These are phyloP conservation scores for Leishmania aethiopica DNA, from an alignment of 208 protist genomes.

Conservation along the genomic window DNA sequence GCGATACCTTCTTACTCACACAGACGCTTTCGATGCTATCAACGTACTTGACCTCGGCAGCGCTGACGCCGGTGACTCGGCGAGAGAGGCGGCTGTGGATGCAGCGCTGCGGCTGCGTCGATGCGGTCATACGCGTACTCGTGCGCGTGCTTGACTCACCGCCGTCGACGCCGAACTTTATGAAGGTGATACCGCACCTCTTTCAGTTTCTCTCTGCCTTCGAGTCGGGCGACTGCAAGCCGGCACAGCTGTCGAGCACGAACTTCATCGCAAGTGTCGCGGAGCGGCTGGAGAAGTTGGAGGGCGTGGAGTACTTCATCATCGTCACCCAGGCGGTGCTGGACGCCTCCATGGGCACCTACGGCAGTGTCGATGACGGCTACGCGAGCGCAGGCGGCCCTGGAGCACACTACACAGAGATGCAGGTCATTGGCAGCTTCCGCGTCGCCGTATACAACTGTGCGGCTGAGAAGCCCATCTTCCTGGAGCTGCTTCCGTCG, in stretches of 20 bases:
- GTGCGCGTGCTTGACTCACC: slow-evolving; percentile 37
- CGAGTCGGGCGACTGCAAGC: slow-evolving; percentile 56
- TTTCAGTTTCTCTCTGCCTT: slow-evolving; percentile 78
- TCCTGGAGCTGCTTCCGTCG: slow-evolving; percentile 74
- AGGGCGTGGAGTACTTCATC: slow-evolving; percentile 65
- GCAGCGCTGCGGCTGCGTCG: slow-evolving; percentile 57
- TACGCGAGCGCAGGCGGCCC: slow-evolving; percentile 17
- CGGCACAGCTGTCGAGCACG: slow-evolving; percentile 57
- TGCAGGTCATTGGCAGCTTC: slow-evolving; percentile 50
- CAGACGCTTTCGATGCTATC: slow-evolving; percentile 56
- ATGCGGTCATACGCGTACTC: slow-evolving; percentile 53
- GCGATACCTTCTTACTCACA: slow-evolving; percentile 33
- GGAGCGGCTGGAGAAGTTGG: slow-evolving; percentile 38
- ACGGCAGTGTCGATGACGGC: slow-evolving; percentile 26
- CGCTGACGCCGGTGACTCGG: slow-evolving; percentile 29
- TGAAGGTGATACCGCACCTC: slow-evolving; percentile 57
- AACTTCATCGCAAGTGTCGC: slow-evolving; percentile 49
- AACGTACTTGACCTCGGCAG: slow-evolving; percentile 31
- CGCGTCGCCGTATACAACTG: slow-evolving; percentile 47
- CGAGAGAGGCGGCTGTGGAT: slow-evolving; percentile 73
- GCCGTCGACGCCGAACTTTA: slow-evolving; percentile 39
- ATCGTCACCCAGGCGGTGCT: slow-evolving; percentile 69
- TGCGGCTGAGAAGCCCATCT: slow-evolving; percentile 73
- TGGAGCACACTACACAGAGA: slow-evolving; percentile 24
- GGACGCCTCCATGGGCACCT: slow-evolving; percentile 62